Base-by-base conservation (phyloP, 768 basidiomycete species). In the Clathrus columnatus region DNA sequence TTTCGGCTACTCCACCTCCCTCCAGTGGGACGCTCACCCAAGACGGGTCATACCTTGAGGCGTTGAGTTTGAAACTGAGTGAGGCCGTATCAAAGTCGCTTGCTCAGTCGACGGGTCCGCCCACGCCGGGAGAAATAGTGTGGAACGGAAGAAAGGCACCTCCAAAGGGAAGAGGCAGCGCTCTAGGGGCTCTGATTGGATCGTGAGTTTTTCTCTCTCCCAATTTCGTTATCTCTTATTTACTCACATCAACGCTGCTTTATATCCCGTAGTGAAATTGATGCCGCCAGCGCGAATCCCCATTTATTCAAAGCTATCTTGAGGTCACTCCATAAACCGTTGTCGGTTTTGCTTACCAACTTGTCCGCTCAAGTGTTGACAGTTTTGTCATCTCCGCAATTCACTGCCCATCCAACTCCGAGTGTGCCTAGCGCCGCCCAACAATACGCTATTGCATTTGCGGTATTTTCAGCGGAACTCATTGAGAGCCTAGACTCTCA, bases 21-120 rank as follows among this genome's bases (percentile, higher is more conserved):
- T 71, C 74, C 4, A 65, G 73, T 3, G 72, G 79, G 7, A 58
- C 59, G 14, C 76, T 83, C 28, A 69, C 84, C 27, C 87, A 87
- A 61, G 87, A 90, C 67, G 85, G 84, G 54, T 86, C 86, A 11
- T 91, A 89, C 68, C 73, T 90, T 51, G 84, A 89, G 65, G 79
- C 82, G 56, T 78, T 91, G 45, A 76, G 83, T 61, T 73, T 89
- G 54, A 88, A 85, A 64, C 73, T 91, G 45, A 88, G 84, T 63
- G 89, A 91, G 67, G 87, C 85, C 0, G 85, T 88, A 14, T 85
- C 86, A 53, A 87, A 79, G 69, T 83, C 87, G 2, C 73, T 91
- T 49, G 74, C 78, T 20, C 84, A 84, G 60, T 84, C 87, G 14
- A 63, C 73, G 1, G 81, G 82, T 24, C 73, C 82, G 20, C 75